These are phyloP conservation scores for Filosporella fistucella DNA, from an alignment of 495 filamentous ascomycete species.

Conservation along the genomic window DNA sequence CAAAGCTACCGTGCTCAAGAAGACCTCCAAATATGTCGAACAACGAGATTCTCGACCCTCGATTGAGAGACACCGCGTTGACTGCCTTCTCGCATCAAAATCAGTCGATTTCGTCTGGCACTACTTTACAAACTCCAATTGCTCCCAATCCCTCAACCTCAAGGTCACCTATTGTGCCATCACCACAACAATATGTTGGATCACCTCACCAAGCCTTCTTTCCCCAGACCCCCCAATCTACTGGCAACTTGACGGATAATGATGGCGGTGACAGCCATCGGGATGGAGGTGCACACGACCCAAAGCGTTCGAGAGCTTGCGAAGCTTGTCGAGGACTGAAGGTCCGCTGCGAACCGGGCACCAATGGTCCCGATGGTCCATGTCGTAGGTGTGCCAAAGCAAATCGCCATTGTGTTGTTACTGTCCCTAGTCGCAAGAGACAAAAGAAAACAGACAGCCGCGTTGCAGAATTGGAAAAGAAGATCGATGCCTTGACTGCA, in stretches of 20 bases:
- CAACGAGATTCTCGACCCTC: not conserved
- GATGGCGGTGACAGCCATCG: constrained; percentile 3
- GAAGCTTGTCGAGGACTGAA: constrained; percentile 89
- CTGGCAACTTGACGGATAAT: constrained; percentile 4
- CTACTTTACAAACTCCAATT: not conserved
- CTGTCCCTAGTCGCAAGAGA: constrained; percentile 76
- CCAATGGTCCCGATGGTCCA: constrained; percentile 52
- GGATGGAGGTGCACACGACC: constrained; percentile 16
- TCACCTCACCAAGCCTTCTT: constrained; percentile 3
- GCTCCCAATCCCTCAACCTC: not conserved
- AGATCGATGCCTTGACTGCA: constrained; percentile 82
- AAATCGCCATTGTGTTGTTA: constrained; percentile 72
- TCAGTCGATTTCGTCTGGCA: not conserved
- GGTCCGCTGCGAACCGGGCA: constrained; percentile 80
- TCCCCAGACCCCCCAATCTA: constrained; percentile 19
- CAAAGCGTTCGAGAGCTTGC: constrained; percentile 73
- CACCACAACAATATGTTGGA: not conserved
- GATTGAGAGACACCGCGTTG: not conserved
- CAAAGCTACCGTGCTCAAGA: too few species aligned
- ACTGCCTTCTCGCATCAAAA: not conserved
- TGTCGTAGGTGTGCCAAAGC: constrained; percentile 90
- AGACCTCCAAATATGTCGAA: not conserved
- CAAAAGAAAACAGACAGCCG: constrained; percentile 92
- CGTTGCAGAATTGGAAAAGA: constrained; percentile 90
- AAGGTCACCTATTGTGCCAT: too few species aligned